phyloP scores from a whole-genome alignment of 495 filamentous ascomycete genomes.

The Podospora pseudopauciseta region DNA sequence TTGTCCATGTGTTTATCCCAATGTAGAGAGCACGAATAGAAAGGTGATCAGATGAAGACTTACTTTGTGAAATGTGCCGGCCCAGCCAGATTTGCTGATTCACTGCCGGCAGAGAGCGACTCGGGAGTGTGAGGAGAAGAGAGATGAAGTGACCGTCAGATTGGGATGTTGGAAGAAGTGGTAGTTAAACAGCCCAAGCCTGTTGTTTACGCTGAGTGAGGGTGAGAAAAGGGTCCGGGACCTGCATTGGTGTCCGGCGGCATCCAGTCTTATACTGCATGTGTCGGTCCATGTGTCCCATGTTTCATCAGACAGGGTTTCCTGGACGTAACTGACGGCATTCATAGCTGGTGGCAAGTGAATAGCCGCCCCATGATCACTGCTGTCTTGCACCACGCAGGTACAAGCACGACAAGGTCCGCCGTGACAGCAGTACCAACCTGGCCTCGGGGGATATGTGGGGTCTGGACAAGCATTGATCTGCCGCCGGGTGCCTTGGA shows the following conservation, averaged over 20 bases:
- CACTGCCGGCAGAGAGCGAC: slow-evolving; percentile 1
- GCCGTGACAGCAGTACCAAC: slow-evolving; percentile 6
- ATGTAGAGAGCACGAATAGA: background rate
- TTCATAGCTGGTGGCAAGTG: slow-evolving; percentile 24
- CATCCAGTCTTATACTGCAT: slow-evolving; percentile 29
- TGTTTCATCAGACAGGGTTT: slow-evolving; percentile 23
- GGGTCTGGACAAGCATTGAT: background rate
- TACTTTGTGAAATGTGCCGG: background rate
- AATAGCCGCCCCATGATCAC: slow-evolving; percentile 27
- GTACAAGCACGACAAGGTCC: background rate
- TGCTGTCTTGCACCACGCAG: background rate
- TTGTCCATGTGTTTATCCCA: too few relatives aligned
- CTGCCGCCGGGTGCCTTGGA: background rate
- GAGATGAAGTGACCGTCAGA: slow-evolving; percentile 8
- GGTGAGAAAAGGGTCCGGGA: slow-evolving; percentile 12
- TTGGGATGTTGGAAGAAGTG: background rate
- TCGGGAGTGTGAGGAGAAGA: background rate
- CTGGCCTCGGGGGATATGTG: background rate
- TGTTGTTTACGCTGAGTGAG: background rate
- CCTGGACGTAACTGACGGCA: slow-evolving; percentile 13
- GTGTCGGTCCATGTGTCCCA: slow-evolving; percentile 16
- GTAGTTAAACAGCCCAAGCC: background rate
- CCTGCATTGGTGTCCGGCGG: slow-evolving; percentile 19
- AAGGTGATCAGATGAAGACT: background rate
- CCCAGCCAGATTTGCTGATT: background rate